Conservation (phyloP, 2,329 filamentous ascomycete species). For the Talaromyces sp. region DNA sequence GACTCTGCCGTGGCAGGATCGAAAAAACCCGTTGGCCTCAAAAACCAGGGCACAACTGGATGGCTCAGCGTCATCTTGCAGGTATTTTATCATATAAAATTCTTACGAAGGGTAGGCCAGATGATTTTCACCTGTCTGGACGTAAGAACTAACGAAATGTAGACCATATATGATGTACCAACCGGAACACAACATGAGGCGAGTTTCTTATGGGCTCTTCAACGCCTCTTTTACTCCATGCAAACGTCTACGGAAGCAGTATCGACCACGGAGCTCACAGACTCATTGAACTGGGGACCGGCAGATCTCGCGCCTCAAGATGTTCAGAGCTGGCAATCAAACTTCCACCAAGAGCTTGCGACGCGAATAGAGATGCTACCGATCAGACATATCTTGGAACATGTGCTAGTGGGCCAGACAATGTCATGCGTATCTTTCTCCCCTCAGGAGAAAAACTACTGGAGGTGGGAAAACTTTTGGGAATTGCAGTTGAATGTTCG, state of each 20-base stretch:
- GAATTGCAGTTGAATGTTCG: neutral
- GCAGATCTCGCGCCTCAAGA: neutral
- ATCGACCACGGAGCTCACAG: neutral
- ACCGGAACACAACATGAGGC: neutral
- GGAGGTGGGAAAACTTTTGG: neutral
- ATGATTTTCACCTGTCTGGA: neutral
- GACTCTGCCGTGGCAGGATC: neutral
- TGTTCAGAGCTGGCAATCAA: neutral
- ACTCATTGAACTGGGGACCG: neutral
- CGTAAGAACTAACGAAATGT: neutral
- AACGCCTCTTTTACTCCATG: neutral
- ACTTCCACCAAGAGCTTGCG: neutral
- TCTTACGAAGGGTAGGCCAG: neutral
- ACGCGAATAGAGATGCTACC: neutral
- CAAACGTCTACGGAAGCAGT: neutral
- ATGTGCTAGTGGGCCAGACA: neutral
- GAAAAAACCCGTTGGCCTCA: neutral
- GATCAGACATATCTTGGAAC: neutral
- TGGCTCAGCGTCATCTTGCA: neutral
- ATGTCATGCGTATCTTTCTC: neutral
- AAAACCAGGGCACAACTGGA: neutral
- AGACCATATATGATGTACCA: neutral
- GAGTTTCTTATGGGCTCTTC: neutral
- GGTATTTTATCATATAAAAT: neutral
- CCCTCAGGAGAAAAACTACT: neutral